These are phyloP conservation scores for Acidiella bohemica DNA, from an alignment of 495 filamentous ascomycete genomes.

Conservation along the genomic window DNA sequence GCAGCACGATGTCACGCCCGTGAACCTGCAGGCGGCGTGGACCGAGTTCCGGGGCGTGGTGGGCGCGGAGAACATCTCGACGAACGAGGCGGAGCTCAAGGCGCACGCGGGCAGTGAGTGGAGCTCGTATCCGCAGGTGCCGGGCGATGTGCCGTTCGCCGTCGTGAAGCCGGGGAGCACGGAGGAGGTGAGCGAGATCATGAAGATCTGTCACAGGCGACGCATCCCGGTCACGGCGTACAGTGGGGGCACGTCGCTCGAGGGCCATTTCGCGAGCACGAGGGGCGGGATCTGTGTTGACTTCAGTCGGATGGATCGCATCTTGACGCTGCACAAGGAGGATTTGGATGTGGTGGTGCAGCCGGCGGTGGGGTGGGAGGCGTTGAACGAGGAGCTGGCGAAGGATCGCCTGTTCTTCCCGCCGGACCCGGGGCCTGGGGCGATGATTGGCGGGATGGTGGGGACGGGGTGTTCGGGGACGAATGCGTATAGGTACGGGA, in stretches of 20 bases:
- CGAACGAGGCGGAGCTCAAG: conserved; percentile 48
- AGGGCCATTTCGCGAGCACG: conserved; percentile 67
- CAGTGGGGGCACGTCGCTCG: conserved; percentile 64
- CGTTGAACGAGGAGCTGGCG: conserved; percentile 56
- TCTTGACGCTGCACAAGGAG: conserved; percentile 53
- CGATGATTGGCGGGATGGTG: conserved; percentile 92
- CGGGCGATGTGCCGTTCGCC: conserved; percentile 25
- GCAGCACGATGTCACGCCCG: conserved; percentile 53
- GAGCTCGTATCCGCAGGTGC: conserved; percentile 54
- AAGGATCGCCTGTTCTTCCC: conserved; percentile 66
- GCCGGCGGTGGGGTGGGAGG: conserved; percentile 68
- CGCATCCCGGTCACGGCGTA: conserved; percentile 63
- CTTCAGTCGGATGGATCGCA: conserved; percentile 62
- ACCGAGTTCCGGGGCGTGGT: conserved; percentile 75
- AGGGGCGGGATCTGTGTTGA: conserved; percentile 65
- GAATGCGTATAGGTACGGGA: conserved; percentile 86
- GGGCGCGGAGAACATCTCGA: conserved; percentile 75
- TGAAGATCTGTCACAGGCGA: conserved; percentile 59
- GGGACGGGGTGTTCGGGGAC: conserved; percentile 89
- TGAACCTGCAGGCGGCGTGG: conserved; percentile 87
- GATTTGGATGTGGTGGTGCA: conserved; percentile 75
- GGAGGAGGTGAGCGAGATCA: conserved; percentile 43
- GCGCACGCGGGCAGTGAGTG: conserved; percentile 75
- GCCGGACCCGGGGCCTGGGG: conserved; percentile 67
- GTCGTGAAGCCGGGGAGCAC: conserved; percentile 27